Evolutionary conservation across 1,139 yeast species (phyloP).

Genomic region (Saccharomyces hybrid): DNA sequence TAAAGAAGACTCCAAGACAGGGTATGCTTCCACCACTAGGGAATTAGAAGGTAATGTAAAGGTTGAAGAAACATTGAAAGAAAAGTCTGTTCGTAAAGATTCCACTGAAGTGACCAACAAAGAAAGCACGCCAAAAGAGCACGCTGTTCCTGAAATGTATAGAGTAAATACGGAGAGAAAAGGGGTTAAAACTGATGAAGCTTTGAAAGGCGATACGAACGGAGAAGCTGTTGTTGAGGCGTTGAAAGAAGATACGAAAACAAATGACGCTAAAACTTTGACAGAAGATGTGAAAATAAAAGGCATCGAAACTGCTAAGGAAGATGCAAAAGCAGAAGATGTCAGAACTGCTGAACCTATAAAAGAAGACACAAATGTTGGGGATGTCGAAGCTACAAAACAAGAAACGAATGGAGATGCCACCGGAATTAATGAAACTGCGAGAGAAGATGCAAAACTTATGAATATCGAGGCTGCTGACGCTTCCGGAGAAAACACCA

Average conservation of each 20-base stretch:
- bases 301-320: neutral
- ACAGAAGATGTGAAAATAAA: neutral
- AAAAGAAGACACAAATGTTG: neutral
- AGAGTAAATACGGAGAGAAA: neutral
- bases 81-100: neutral
- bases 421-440: neutral
- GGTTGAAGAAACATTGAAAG: neutral
- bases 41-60: neutral
- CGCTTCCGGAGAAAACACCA: neutral
- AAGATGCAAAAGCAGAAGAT: neutral
- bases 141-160: neutral
- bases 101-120: neutral
- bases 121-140: neutral
- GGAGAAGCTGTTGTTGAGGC: neutral
- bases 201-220: neutral
- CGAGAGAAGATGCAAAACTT: neutral
- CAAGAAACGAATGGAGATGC: neutral
- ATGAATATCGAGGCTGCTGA: neutral
- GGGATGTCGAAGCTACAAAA: neutral
- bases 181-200: neutral
- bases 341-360: neutral
- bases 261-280: neutral
- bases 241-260: neutral
- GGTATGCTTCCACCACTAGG: neutral
- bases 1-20: neutral